Evolutionary conservation across 2,329 filamentous ascomycete species (phyloP).

Genomic region (Verticillium nubilum): DNA sequence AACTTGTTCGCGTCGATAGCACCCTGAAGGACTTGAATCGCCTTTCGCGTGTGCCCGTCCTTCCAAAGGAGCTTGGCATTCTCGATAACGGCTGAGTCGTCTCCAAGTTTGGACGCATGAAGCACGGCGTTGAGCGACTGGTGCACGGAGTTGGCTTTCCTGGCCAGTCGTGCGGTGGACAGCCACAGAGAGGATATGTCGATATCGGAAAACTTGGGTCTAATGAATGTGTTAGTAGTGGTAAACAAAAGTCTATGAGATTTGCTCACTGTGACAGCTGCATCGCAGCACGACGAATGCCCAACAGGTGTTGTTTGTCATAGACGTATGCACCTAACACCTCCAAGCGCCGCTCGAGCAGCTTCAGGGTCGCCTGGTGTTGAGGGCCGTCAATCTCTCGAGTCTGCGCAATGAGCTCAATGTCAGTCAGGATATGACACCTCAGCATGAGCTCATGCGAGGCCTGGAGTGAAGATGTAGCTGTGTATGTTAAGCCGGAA

Average conservation of each 20-base stretch:
- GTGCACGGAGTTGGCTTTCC: conserved; percentile 76
- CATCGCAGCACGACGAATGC: conserved; percentile 83
- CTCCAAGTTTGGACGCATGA: conserved; percentile 77
- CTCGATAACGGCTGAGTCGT: conserved; percentile 86
- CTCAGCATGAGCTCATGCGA: conserved; percentile 82
- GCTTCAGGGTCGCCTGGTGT: conserved; percentile 40
- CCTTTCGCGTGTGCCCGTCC: conserved; percentile 88
- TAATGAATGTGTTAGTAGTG: conserved; percentile 17
- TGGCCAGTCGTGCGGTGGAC: conserved; percentile 74
- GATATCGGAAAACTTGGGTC: conserved; percentile 57
- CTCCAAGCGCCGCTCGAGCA: conserved; percentile 73
- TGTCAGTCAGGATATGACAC: conserved; percentile 80
- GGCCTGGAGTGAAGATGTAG: conserved; percentile 74
- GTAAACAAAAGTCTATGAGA: background rate
- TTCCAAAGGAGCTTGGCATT: conserved; percentile 91
- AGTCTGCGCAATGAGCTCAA: conserved; percentile 66
- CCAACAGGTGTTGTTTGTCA: conserved; percentile 91
- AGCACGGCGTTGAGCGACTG: conserved; percentile 93
- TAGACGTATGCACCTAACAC: conserved; percentile 81
- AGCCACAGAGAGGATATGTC: conserved; percentile 85
- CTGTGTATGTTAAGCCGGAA: conserved; percentile 67
- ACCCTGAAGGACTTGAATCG: conserved; percentile 83
- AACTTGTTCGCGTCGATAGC: conserved; percentile 82
- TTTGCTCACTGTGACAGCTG: conserved; percentile 60
- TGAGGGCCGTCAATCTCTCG: conserved; percentile 33